phyloP scores from a whole-genome alignment of 2,329 filamentous ascomycete species.

The Aspergillus latus region DNA sequence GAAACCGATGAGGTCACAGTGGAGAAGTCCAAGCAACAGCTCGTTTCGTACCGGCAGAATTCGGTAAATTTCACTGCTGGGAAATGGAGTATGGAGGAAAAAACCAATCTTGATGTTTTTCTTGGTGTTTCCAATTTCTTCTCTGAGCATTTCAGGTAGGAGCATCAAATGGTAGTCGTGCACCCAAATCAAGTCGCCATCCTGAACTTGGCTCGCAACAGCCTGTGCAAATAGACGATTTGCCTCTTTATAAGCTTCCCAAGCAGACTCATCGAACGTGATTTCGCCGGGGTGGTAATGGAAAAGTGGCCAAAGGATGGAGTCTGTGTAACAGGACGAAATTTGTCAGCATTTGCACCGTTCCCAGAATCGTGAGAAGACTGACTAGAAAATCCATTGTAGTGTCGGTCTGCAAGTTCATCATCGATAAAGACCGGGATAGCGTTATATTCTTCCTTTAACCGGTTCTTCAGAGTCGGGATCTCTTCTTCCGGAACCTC shows the following conservation, averaged over 20 bases:
- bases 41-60: constrained; percentile 91
- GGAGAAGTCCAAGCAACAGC: constrained; percentile 80
- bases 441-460: constrained; percentile 85
- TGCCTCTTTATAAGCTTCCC: constrained; percentile 89
- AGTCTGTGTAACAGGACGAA: constrained; percentile 58
- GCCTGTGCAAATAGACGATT: constrained; percentile 90
- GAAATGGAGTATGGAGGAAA: constrained; percentile 96
- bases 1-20: constrained; percentile 95
- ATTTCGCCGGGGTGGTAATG: constrained; percentile 99
- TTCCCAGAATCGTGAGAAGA: constrained; percentile 14
- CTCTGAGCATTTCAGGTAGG: constrained; percentile 88
- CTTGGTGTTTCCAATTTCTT: constrained; percentile 75
- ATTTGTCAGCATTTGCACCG: constrained; percentile 16
- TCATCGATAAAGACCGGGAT: constrained; percentile 92
- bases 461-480: constrained; percentile 67
- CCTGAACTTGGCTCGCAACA: constrained; percentile 81
- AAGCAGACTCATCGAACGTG: constrained; percentile 92
- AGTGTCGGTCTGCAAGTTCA: constrained; percentile 89
- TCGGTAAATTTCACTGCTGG: constrained; percentile 93
- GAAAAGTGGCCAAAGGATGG: constrained; percentile 97
- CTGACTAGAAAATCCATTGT: constrained; percentile 96
- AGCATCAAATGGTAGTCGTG: constrained; percentile 99
- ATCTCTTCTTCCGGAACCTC: constrained; percentile 86
- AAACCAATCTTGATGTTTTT: constrained; percentile 97
- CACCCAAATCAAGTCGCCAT: constrained; percentile 95